Evolutionary conservation across 805 yeast species (phyloP).

Genomic region (Citeromyces matritensis): DNA sequence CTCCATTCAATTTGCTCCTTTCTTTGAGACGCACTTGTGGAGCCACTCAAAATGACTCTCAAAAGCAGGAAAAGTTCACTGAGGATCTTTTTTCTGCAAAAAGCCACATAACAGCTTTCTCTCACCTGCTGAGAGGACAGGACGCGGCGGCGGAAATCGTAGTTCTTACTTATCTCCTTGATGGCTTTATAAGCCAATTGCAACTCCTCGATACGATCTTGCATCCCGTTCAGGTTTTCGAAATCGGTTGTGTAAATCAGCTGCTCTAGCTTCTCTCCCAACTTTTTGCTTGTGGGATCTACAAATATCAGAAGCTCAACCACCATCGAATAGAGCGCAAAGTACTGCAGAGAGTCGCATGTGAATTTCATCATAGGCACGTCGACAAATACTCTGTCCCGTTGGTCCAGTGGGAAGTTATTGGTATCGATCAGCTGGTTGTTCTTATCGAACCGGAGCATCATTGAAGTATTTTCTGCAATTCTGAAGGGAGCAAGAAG

Average conservation of each 20-base stretch:
- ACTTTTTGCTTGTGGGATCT: conserved; percentile 50
- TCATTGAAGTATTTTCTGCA: conserved; percentile 47
- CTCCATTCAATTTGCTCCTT: conserved; percentile 36
- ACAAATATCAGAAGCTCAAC: conserved; percentile 53
- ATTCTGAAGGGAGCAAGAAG: conserved; percentile 32
- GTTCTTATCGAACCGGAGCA: conserved; percentile 42
- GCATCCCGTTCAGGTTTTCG: conserved; percentile 36
- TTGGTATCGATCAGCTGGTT: conserved; percentile 18
- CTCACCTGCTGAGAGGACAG: conserved; percentile 28
- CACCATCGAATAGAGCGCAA: conserved; percentile 44
- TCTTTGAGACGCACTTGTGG: conserved; percentile 2
- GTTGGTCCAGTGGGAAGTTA: conserved; percentile 8
- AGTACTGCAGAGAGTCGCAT: conserved; percentile 64
- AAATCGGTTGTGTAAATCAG: conserved; percentile 58
- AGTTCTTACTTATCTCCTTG: conserved; percentile 24
- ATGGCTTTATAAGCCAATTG: conserved; percentile 32
- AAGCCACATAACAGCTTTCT: conserved; percentile 13
- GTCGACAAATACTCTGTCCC: conserved; percentile 41
- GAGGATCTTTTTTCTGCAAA: conserved; percentile 16
- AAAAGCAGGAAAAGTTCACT: conserved; percentile 27
- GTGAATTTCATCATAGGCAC: conserved; percentile 54
- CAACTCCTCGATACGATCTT: conserved; percentile 27
- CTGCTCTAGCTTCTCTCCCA: conserved; percentile 48
- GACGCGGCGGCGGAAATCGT: conserved; percentile 29
- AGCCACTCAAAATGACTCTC: conserved; percentile 16